Conservation (phyloP, 140 eudicot species). For the Oenanthe javanica region DNA sequence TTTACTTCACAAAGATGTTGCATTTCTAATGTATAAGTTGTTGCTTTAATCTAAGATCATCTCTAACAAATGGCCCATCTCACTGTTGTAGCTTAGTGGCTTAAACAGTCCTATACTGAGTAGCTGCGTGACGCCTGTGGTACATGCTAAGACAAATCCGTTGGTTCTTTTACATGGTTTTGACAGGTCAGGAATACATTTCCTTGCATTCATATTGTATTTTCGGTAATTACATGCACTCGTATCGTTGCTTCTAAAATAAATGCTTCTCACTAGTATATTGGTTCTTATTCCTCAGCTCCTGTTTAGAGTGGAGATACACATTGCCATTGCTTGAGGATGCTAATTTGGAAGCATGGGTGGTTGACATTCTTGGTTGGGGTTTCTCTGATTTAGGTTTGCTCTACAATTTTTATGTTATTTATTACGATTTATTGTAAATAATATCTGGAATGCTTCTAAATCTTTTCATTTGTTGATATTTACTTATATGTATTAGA, state of each 20-base stretch:
- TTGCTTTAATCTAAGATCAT: conserved; percentile 1
- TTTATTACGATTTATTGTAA: not conserved
- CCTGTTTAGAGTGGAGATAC: conserved; percentile 97
- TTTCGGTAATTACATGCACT: not conserved
- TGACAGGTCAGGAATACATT: conserved; percentile 51
- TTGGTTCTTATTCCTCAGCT: conserved; percentile 62
- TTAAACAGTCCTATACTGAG: conserved; percentile 58
- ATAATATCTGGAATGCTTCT: not conserved
- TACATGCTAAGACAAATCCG: conserved; percentile 41
- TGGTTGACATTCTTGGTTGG: conserved; percentile 91
- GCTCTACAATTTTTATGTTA: conserved; percentile 7
- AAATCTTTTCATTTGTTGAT: conserved; percentile 1
- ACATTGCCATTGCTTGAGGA: conserved; percentile 79
- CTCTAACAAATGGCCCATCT: not conserved
- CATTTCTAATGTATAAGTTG: not conserved
- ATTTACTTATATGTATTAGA: conserved; percentile 25
- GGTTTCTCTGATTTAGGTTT: conserved; percentile 87
- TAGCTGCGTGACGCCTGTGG: conserved; percentile 75
- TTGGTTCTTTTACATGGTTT: conserved; percentile 89
- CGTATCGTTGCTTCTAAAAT: not conserved
- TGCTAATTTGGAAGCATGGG: conserved; percentile 89
- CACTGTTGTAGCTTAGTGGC: conserved; percentile 45
- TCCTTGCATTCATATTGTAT: not conserved
- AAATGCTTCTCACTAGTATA: conserved; percentile 19
- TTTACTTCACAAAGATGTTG: not conserved